Evolutionary conservation across 805 yeast genomes (phyloP), one percentile per base, ranked within the genome.

Genomic region (Zygosaccharomyces pseudorouxii): DNA sequence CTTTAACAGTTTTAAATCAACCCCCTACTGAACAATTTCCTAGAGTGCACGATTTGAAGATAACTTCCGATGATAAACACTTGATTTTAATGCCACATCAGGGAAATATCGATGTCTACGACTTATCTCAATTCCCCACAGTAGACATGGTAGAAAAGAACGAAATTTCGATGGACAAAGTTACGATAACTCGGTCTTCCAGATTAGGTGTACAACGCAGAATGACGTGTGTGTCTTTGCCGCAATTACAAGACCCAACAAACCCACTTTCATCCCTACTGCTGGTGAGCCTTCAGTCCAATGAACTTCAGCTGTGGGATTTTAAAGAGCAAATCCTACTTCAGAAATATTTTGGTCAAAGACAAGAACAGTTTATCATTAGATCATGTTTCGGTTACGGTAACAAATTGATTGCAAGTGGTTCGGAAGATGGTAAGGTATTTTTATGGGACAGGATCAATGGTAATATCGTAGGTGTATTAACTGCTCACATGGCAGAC

Each of bases 291-390:
- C 77, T 82, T 16, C 79, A 81, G 12, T 84, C 88, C 0, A 89
- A 85, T 58, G 93, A 86, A 60, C 64, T 89, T 7, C 93, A 87
- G 57, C 68, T 89, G 4, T 88, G 96, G 95, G 87, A 88, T 55
- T 78, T 86, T 52, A 65, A 74, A 33, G 75, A 72, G 48, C 77
- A 81, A 3, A 68, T 80, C 1, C 62, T 89, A 16, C 74, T 79
- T 25, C 79, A 80, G 48, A 86, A 80, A 56, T 84, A 78, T 52
- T 71, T 79, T 40, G 96, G 96, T 1, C 87, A 84, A 60, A 75
- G 76, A 48, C 95, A 86, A 62, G 77, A 79, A 25, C 75, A 81
- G 22, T 83, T 73, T 58, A 80, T 89, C 33, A 79, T 90, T 18
- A 73, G 95, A 42, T 82, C 95, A 1, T 77, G 88, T 55, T 82